Base-by-base conservation (phyloP, 768 basidiomycete species). In the Stropharia rugosoannulata region DNA sequence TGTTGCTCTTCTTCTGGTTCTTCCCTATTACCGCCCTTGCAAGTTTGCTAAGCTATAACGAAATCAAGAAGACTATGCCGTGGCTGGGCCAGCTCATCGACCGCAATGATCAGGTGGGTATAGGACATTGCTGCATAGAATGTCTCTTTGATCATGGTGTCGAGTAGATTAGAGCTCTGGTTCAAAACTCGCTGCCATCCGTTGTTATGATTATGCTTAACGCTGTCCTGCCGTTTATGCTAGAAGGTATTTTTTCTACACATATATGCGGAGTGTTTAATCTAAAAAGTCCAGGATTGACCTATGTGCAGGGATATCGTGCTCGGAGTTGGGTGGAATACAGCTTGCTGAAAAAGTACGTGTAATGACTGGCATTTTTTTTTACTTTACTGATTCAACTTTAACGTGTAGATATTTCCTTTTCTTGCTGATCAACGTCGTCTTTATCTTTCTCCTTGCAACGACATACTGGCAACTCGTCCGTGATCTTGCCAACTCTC, bases 311-410 rank as follows among this genome's bases (percentile, higher is more conserved):
- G 68, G 97, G 95, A 3, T 89, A 86, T 62, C 85, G 84, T 35
- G 94, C 96, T 3, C 77, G 94, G 27, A 96, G 94, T 66, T 89
- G 92, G 86, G 84, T 98, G 36, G 96, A 98, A 65, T 95, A 93
- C 63, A 93, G 93, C 0, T 72, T 98, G 43, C 70, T 99, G 68
- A 90, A 88, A 63, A 98, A 98, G 94, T 97, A 57, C 54, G 72
- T 46, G 2, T 37, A 18, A 7, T 8, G 16, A 2, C 15, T n/a
- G n/a, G n/a, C n/a, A n/a, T n/a, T n/a, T 36, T 32, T 13, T 41
- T 27, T 25, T 59, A 27, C 5, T 37, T 12, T 49, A 29, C 54
- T 47, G 5, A 16, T 27, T 49, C 52, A 45, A 27, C n/a, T 60
- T 66, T 29, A 54, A 19, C 22, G 51, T 43, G 18, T 65, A 97